These are phyloP conservation scores for Lunularia cruciata DNA, from an alignment of 225 moss, liverwort and hornwort species.

Conservation along the genomic window DNA sequence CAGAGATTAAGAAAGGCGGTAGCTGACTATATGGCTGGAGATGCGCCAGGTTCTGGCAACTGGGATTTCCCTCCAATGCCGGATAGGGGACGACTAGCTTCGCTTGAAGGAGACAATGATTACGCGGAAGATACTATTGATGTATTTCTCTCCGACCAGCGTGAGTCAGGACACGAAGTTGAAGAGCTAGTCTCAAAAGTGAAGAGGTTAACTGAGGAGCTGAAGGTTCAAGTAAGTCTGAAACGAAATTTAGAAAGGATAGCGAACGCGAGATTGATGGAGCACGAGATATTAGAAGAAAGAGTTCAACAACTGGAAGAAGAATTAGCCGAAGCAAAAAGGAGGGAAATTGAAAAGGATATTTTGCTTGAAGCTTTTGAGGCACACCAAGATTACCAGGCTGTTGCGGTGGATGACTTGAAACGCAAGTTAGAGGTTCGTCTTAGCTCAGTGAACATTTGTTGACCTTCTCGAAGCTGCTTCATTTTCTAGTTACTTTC, in stretches of 20 bases:
- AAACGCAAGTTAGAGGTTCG: conserved; percentile 44
- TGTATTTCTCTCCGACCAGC: not conserved
- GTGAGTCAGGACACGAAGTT: conserved; percentile 38
- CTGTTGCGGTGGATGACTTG: conserved; percentile 50
- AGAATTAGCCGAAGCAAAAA: conserved; percentile 56
- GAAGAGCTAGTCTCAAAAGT: conserved; percentile 42
- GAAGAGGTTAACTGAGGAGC: conserved; percentile 45
- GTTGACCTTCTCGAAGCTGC: no score
- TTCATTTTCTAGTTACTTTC: no score
- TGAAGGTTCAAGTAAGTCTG: conserved; percentile 48
- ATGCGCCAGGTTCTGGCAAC: conserved; percentile 33
- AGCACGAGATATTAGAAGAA: conserved; percentile 54
- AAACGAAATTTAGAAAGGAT: conserved; percentile 50
- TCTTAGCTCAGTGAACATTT: no score
- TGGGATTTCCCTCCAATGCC: conserved; percentile 22
- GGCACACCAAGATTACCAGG: conserved; percentile 48
- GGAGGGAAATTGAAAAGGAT: conserved; percentile 56
- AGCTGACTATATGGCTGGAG: conserved; percentile 38
- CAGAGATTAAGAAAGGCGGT: conserved; percentile 55
- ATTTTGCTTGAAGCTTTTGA: conserved; percentile 53
- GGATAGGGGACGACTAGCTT: not conserved
- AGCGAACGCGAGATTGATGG: conserved; percentile 44
- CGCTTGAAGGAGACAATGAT: not conserved
- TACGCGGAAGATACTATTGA: conserved; percentile 17
- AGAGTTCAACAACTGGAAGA: conserved; percentile 55